Base-by-base conservation (phyloP, 257 asterid genomes). In the Solanum sitiens region DNA sequence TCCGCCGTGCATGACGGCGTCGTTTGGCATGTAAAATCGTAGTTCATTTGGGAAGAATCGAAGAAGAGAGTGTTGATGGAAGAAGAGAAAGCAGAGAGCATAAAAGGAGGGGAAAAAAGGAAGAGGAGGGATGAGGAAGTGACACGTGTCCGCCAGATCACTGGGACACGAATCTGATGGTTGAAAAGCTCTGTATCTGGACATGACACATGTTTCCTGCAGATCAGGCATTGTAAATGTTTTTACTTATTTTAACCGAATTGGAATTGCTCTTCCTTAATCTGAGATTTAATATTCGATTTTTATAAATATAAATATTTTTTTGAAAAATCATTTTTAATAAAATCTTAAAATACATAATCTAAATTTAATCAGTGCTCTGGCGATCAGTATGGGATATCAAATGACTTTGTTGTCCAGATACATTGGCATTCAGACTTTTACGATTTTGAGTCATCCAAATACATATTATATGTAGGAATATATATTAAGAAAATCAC, bases 81-180 rank as follows among this genome's bases (percentile, higher is more conserved):
- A 35, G 11, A 42, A 14, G 63, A n/a, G 84, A 27, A 3, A 12
- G 1, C 35, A 40, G 47, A 74, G 50, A 21, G 83, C 32, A 4
- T 16, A 45, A 8, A 42, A 7, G 25, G 23, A 42, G 5, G 32
- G 27, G 30, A 5, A 5, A 4, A 2, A 42, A 1, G 8, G 12
- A 23, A 7, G 56, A 12, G 33, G 83, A 75, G 11, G 7, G 40
- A 16, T 77, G 84, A 45, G 39, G 65, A 79, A 45, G 25, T 0
- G 67, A 79, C 67, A 45, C 67, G 42, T 79, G 85, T 45, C 65
- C 40, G 16, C 65, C 85, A 79, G 84, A 42, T 77, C 39, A 79
- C 14, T 45, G 37, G 4, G 40, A 44, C 84, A 42, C 84, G 7
- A 42, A 27, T 44, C 33, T 63, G 32, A 27, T 15, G 6, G n/a